Conservation (phyloP, 768 basidiomycete species). For the Collybiopsis confluens region DNA sequence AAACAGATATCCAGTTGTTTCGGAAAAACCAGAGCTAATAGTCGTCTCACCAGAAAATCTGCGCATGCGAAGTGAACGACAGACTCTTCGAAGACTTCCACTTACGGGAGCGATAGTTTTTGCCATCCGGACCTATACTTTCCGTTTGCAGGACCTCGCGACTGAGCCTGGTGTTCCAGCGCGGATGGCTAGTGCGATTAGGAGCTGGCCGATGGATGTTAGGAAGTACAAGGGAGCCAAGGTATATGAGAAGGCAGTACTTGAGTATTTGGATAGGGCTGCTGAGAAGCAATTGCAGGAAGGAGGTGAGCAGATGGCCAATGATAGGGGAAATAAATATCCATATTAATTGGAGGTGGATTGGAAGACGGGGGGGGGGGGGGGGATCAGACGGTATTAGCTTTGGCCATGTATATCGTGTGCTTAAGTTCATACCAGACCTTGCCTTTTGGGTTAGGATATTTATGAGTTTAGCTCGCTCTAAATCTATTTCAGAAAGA, state of each 20-base stretch:
- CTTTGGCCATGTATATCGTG: no score
- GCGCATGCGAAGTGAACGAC: conserved; percentile 59
- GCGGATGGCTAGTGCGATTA: conserved; percentile 58
- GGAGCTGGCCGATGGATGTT: conserved; percentile 67
- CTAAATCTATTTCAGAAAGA: no score
- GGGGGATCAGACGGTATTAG: no score
- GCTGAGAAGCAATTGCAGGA: background rate
- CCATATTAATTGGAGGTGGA: background rate
- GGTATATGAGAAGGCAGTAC: conserved; percentile 27
- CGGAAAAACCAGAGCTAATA: background rate
- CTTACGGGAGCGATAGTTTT: conserved; percentile 63
- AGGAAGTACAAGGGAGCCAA: conserved; percentile 39
- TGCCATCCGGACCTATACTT: conserved; percentile 64
- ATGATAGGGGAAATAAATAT: background rate
- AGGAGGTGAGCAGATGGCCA: background rate
- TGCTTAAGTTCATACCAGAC: no score
- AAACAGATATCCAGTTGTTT: conserved; percentile 14
- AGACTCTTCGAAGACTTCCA: conserved; percentile 62
- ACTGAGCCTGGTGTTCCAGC: conserved; percentile 57
- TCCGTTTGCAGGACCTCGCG: conserved; percentile 45
- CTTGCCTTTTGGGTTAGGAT: no score
- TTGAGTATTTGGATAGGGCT: conserved; percentile 32
- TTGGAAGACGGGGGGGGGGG: no score
- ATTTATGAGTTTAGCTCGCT: no score
- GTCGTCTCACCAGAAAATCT: conserved; percentile 32